Evolutionary conservation across 257 asterid genomes (phyloP).

Genomic region (Scutellaria minor): DNA sequence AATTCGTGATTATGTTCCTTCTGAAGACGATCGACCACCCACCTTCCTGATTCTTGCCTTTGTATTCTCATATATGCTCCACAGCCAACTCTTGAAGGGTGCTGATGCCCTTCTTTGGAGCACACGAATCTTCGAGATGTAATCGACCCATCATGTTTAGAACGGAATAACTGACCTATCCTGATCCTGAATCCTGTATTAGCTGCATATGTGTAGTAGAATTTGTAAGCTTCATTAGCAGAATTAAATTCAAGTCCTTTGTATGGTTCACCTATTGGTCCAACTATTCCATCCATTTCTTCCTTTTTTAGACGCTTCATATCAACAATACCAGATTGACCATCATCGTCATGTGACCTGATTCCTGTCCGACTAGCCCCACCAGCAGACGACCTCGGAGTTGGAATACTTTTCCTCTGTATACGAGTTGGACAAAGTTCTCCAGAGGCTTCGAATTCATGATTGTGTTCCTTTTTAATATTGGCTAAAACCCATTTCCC

Average conservation of each 20-base stretch:
- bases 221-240: constrained; percentile 84
- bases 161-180: constrained; percentile 93
- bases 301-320: constrained; percentile 75
- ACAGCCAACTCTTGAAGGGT: constrained; percentile 97
- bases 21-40: constrained; percentile 91
- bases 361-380: constrained; percentile 88
- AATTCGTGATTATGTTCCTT: constrained; percentile 82
- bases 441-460: constrained; percentile 64
- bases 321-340: constrained; percentile 59
- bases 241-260: constrained; percentile 81
- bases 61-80: constrained; percentile 98
- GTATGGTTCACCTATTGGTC: constrained; percentile 65
- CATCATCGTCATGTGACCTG: constrained; percentile 82
- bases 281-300: constrained; percentile 51
- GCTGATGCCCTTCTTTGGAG: constrained; percentile 97
- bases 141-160: constrained; percentile 89
- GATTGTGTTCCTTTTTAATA: constrained; percentile 87
- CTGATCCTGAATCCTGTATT: constrained; percentile 73
- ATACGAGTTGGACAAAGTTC: constrained; percentile 66
- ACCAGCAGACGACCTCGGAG: constrained; percentile 66
- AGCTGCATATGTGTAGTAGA: constrained; percentile 72
- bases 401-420: constrained; percentile 64
- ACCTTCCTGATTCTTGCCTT: constrained; percentile 79
- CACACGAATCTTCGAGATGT: constrained; percentile 96
- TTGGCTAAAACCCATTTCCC: constrained; percentile 91